phyloP scores from a whole-genome alignment of 768 basidiomycete species.

The Leccinum imitatum region DNA sequence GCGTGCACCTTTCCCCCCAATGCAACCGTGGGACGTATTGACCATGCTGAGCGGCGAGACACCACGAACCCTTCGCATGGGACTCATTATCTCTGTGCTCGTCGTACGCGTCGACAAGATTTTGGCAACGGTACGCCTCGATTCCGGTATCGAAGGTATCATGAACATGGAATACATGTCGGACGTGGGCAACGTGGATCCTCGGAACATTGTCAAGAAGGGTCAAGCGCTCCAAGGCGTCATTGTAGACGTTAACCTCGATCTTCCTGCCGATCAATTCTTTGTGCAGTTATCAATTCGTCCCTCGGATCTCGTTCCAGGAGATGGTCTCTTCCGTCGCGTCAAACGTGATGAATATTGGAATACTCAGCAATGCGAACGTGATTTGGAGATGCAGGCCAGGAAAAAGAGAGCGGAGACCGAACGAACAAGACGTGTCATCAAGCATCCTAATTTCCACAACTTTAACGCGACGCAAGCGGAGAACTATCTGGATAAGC shows the following conservation, averaged over 20 bases:
- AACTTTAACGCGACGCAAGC: conserved; percentile 90
- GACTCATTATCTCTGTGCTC: conserved; percentile 78
- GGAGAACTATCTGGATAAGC: conserved; percentile 83
- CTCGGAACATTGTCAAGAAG: conserved; percentile 58
- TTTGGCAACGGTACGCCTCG: conserved; percentile 70
- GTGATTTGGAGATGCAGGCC: conserved; percentile 68
- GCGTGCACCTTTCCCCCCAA: conserved; percentile 61
- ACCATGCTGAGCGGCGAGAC: conserved; percentile 98
- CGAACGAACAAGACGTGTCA: conserved; percentile 76
- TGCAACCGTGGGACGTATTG: conserved; percentile 76
- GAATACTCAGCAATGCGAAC: conserved; percentile 62
- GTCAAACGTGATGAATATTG: conserved; percentile 60
- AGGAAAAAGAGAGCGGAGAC: conserved; percentile 86
- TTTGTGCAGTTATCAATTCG: conserved; percentile 75
- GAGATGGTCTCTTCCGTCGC: conserved; percentile 62
- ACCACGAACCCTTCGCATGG: conserved; percentile 65
- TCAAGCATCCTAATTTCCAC: conserved; percentile 98
- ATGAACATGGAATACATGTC: conserved; percentile 62
- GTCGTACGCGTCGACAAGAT: conserved; percentile 50
- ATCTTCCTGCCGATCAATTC: conserved; percentile 60
- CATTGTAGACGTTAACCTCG: conserved; percentile 69
- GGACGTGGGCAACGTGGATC: conserved; percentile 42
- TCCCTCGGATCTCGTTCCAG: conserved; percentile 54
- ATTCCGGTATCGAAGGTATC: conserved; percentile 88
- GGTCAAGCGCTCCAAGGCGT: conserved; percentile 81